Conservation (phyloP, 2,329 filamentous ascomycete genomes). For the Hypoxylon sp. region DNA sequence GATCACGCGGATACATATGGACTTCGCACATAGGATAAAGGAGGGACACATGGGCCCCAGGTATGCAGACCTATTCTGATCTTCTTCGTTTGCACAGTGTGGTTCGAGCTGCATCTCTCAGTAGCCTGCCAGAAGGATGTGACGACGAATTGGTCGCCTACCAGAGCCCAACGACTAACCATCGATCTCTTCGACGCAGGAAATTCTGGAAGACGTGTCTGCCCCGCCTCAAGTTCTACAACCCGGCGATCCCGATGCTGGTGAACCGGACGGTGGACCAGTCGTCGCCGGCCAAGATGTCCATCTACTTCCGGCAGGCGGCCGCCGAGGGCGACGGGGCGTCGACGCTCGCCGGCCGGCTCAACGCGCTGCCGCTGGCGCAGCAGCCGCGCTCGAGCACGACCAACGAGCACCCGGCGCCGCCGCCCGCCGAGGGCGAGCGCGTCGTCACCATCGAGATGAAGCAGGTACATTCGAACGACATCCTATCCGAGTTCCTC, state of each 20-base stretch:
- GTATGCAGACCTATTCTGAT: constrained; percentile 54
- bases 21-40: constrained; percentile 69
- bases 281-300: constrained; percentile 65
- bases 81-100: neutral
- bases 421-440: constrained; percentile 57
- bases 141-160: neutral
- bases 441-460: constrained; percentile 66
- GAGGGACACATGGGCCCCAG: constrained; percentile 76
- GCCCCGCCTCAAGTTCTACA: constrained; percentile 91
- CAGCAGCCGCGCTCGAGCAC: constrained; percentile 58
- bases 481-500: constrained; percentile 71
- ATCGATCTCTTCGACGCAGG: constrained; percentile 55
- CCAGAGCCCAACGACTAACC: neutral
- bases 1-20: constrained; percentile 77
- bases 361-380: constrained; percentile 41
- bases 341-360: constrained; percentile 27
- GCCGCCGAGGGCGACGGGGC: constrained; percentile 33
- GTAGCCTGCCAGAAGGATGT: neutral
- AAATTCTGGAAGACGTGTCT: constrained; percentile 89
- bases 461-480: constrained; percentile 65
- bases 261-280: constrained; percentile 73
- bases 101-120: neutral
- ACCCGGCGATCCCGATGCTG: constrained; percentile 83
- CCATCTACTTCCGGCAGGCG: constrained; percentile 66
- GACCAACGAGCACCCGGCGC: constrained; percentile 57